Conservation (phyloP, 257 asterid genomes). For the Solanum etuberosum region DNA sequence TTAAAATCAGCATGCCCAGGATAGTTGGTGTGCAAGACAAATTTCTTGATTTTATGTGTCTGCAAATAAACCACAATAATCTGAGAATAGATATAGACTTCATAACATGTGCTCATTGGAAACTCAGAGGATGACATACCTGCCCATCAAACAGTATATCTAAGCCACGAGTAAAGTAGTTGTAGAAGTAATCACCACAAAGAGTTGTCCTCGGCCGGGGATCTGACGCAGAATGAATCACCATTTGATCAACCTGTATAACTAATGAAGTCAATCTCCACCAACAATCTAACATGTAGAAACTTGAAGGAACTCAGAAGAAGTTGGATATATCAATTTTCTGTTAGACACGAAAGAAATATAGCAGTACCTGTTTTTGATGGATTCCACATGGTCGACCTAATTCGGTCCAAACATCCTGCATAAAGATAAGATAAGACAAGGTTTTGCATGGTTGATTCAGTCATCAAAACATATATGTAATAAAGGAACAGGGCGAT, state of each 20-base stretch:
- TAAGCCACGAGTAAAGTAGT: slow-evolving; percentile 65
- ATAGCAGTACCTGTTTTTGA: slow-evolving; percentile 55
- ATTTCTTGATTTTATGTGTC: slow-evolving; percentile 74
- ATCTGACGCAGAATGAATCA: slow-evolving; percentile 76
- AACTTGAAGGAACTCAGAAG: neutral
- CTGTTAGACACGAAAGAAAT: neutral
- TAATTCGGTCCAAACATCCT: slow-evolving; percentile 90
- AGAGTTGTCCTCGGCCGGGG: slow-evolving; percentile 63
- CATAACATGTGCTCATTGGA: neutral
- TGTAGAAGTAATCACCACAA: slow-evolving; percentile 76
- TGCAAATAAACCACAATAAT: slow-evolving; percentile 16
- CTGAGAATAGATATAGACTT: neutral
- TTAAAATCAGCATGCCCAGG: slow-evolving; percentile 94
- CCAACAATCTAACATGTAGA: neutral
- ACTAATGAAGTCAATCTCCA: slow-evolving; percentile 8
- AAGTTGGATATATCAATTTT: neutral
- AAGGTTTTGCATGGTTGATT: neutral
- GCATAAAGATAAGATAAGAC: slow-evolving; percentile 4
- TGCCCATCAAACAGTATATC: slow-evolving; percentile 79
- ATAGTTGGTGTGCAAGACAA: slow-evolving; percentile 76
- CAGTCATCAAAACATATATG: neutral
- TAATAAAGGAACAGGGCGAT: neutral
- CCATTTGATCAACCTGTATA: slow-evolving; percentile 76
- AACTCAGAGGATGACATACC: slow-evolving; percentile 20
- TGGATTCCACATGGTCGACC: slow-evolving; percentile 87